A percentile compares a stretch with the other conserved stretches of the same genome.
Conservation (phyloP, 331 rosid genomes). For the Acacia pycnantha region DNA sequence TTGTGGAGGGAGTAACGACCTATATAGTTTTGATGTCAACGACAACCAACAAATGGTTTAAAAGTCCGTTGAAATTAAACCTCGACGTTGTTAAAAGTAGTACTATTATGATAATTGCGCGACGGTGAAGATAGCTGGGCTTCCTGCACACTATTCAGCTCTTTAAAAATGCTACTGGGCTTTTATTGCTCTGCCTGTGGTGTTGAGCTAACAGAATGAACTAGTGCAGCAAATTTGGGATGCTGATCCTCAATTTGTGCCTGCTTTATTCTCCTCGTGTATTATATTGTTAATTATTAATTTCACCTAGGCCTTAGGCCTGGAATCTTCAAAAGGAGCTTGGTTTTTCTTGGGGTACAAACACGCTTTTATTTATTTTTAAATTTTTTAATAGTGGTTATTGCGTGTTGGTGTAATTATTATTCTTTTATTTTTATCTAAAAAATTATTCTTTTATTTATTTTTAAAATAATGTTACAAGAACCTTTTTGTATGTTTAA, state of each 20-base stretch:
- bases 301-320: not conserved
- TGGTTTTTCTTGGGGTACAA: not conserved
- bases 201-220: not conserved
- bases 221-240: not conserved
- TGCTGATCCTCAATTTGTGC: not conserved
- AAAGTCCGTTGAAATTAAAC: not conserved
- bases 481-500: not conserved
- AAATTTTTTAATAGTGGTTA: not conserved
- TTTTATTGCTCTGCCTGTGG: not conserved
- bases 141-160: not conserved
- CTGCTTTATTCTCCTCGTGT: not conserved
- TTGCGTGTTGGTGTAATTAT: not conserved
- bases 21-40: constrained; percentile 14
- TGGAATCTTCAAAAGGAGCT: not conserved
- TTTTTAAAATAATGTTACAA: not conserved
- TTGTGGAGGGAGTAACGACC: constrained; percentile 25
- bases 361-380: not conserved
- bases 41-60: constrained; percentile 18
- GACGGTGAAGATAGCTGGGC: constrained; percentile 12
- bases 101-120: not conserved
- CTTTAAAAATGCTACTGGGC: not conserved
- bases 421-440: not conserved
- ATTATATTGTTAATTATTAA: not conserved
- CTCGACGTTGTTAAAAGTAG: not conserved
- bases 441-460: not conserved